phyloP scores from a whole-genome alignment of 345 rosid species.

The Adansonia digitata region DNA sequence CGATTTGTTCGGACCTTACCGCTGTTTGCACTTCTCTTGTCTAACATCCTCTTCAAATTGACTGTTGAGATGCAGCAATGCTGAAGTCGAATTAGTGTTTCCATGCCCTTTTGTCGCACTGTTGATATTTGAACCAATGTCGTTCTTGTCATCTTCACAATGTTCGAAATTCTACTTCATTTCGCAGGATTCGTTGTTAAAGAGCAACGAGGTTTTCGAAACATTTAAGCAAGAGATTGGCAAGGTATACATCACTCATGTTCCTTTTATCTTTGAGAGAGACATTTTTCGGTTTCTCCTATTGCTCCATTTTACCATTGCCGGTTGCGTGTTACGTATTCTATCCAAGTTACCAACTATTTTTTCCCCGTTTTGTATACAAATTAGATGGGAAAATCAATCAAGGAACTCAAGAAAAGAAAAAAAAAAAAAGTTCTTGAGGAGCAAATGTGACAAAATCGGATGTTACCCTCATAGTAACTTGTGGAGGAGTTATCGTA shows the following conservation, averaged over 20 bases:
- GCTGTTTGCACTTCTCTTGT: neutral
- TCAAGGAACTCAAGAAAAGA: constrained; percentile 83
- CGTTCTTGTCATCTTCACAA: neutral
- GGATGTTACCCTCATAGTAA: constrained; percentile 63
- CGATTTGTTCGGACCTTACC: neutral
- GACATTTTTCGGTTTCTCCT: neutral
- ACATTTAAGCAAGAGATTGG: constrained; percentile 94
- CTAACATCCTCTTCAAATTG: neutral
- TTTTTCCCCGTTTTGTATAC: neutral
- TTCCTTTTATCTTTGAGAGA: neutral
- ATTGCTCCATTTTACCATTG: neutral
- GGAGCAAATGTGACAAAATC: constrained; percentile 83
- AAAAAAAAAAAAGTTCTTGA: constrained; percentile 81
- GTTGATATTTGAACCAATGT: neutral
- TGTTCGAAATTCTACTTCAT: neutral
- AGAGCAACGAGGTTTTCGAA: constrained; percentile 93
- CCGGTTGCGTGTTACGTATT: neutral
- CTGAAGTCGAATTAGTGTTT: neutral
- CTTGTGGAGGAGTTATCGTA: constrained; percentile 77
- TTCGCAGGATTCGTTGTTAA: constrained; percentile 78
- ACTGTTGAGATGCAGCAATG: neutral
- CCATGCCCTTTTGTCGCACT: neutral
- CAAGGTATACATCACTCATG: constrained; percentile 46
- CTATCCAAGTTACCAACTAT: neutral
- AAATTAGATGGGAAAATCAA: constrained; percentile 77